Conservation (phyloP, 108 stramenopile genomes). For the Tribonema minus region DNA sequence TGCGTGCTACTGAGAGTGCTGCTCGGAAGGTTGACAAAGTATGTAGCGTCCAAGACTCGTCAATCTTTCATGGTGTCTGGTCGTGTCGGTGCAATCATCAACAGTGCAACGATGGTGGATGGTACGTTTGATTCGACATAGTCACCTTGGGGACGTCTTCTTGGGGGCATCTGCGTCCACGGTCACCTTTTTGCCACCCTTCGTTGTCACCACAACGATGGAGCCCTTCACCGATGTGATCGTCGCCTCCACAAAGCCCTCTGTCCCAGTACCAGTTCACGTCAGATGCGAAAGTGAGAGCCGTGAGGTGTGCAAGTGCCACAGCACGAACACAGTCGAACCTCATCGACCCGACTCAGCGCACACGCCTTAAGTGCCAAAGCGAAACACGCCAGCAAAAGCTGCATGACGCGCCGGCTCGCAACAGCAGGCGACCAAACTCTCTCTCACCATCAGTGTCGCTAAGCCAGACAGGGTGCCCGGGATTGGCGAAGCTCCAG, state of each 20-base stretch:
- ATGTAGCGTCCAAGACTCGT: too few species aligned
- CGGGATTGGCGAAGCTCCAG: background rate
- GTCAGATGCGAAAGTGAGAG: background rate
- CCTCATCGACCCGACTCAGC: background rate
- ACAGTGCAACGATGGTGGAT: too few species aligned
- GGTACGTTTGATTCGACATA: too few species aligned
- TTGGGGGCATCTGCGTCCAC: background rate
- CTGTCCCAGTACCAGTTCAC: background rate
- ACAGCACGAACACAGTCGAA: background rate
- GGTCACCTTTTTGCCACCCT: background rate
- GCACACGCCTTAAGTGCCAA: background rate
- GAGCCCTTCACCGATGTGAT: background rate
- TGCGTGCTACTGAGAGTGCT: too few species aligned
- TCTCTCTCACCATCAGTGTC: background rate
- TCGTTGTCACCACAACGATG: slow-evolving; percentile 1
- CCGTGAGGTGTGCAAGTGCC: background rate
- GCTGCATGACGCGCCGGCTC: background rate
- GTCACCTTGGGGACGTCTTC: background rate
- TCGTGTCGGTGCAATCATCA: too few species aligned
- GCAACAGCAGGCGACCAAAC: too few species aligned
- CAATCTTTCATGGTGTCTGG: too few species aligned
- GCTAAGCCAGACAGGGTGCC: background rate
- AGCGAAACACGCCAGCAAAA: background rate
- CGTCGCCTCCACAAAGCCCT: slow-evolving; percentile 2
- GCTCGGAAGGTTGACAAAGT: too few species aligned